These are phyloP conservation scores for Auricularia sp. DNA, from an alignment of 768 basidiomycete species.

Conservation along the genomic window DNA sequence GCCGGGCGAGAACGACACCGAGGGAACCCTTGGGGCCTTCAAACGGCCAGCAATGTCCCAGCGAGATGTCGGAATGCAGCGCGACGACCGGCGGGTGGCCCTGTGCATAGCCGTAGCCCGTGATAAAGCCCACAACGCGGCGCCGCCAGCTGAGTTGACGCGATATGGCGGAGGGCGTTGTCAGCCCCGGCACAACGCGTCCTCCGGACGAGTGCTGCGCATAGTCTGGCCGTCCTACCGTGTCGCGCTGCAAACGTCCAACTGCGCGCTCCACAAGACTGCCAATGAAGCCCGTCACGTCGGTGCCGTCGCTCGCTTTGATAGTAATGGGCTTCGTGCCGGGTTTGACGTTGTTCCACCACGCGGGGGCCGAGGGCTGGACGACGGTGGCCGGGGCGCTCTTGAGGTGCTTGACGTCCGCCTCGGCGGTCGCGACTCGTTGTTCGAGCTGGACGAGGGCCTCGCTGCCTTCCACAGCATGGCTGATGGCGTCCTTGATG, in stretches of 20 bases:
- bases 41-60: conserved; percentile 93
- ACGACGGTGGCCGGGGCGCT: conserved; percentile 24
- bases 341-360: conserved; percentile 47
- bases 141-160: conserved; percentile 37
- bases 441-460: conserved; percentile 18
- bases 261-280: conserved; percentile 73
- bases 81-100: conserved; percentile 82
- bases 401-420: conserved; percentile 3
- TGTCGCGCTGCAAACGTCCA: conserved; percentile 58
- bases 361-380: conserved; percentile 24
- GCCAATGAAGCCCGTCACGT: conserved; percentile 57
- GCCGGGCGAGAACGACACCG: conserved; percentile 65
- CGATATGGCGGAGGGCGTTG: conserved; percentile 65
- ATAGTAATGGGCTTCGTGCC: conserved; percentile 46
- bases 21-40: conserved; percentile 67
- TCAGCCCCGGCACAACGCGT: conserved; percentile 69
- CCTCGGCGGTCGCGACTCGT: conserved; percentile 14
- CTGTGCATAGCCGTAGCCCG: conserved; percentile 44
- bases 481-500: conserved; percentile 17
- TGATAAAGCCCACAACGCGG: conserved; percentile 45
- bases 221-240: conserved; percentile 72
- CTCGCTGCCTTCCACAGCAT: conserved; percentile 26
- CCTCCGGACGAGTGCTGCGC: conserved; percentile 80
- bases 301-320: conserved; percentile 68
- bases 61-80: conserved; percentile 74